Base-by-base conservation (phyloP, 2,329 filamentous ascomycete species). In the Fusarium chaquense region DNA sequence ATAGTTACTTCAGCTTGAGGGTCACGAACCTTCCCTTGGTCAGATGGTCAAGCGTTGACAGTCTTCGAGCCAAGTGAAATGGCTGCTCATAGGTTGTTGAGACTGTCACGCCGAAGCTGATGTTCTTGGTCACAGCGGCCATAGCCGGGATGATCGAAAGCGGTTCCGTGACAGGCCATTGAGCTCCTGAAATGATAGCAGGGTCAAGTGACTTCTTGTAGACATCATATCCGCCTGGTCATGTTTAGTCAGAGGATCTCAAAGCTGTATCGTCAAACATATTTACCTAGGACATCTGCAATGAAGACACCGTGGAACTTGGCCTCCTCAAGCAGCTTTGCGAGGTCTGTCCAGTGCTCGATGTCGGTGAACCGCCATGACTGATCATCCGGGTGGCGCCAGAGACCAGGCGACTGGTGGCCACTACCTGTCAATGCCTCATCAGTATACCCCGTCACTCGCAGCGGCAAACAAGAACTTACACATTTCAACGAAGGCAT, bases 81-180 rank as follows among this genome's bases (percentile, higher is more conserved):
- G 90, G 90, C 73, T 90, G 86, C 73, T 92, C 90, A 65, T 92
- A 93, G 0, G 89, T 91, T 1, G 90, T 92, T 3, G 87, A 87
- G 1, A 90, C 86, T 0, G 90, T 93, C 9, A 93, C 88, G 0
- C 90, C 90, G 67, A 93, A 92, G 0, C 86, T 88, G 28, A 93
- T 86, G 62, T 83, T 91, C 72, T 89, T 85, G 0, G 91, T 93
- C 0, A 83, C 90, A 0, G 90, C 89, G 1, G 90, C 90, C 89
- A 93, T 91, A 0, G 90, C 90, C 1, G 90, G 84, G 1, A 93
- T 83, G 1, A 89, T 84, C 3, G 86, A 84, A 1, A 92, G 76
- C 0, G 90, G 90, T 74, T 92, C 90, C 28, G 91, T 91, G 16
- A 91, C 87, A 0, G 90, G 90, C 86, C 89, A 93, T 77, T 92